Evolutionary conservation across 306 rosid species (phyloP).

Genomic region (Pachyrhizus erosus): DNA sequence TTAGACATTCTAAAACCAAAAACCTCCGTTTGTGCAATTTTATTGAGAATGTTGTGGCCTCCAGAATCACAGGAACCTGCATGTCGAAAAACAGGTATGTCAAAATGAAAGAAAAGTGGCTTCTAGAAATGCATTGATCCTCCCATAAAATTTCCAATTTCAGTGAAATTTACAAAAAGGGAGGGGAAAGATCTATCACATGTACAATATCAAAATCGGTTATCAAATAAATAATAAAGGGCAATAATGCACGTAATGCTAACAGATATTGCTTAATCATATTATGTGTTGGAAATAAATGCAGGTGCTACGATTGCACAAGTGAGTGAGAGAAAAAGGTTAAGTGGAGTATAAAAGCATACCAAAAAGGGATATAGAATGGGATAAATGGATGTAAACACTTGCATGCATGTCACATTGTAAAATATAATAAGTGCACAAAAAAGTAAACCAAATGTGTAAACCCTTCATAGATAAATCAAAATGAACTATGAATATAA

Average conservation of each 20-base stretch:
- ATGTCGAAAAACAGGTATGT: conserved; percentile 21
- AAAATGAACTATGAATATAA: conserved; percentile 37
- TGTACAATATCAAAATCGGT: conserved; percentile 1
- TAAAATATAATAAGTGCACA: background rate
- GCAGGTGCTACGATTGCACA: background rate
- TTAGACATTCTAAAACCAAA: conserved; percentile 83
- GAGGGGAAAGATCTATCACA: background rate
- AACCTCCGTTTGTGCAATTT: conserved; percentile 80
- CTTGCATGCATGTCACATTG: conserved; percentile 1
- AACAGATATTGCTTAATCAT: background rate
- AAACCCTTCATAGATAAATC: background rate
- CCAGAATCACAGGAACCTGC: conserved; percentile 84
- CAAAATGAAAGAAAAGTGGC: conserved; percentile 20
- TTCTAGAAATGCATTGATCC: conserved; percentile 4
- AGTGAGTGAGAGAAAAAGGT: background rate
- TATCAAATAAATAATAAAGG: background rate
- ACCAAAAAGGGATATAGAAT: conserved; percentile 6
- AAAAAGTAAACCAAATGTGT: background rate
- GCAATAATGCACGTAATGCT: background rate
- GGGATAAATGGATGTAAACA: background rate
- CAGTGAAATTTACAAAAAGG: background rate
- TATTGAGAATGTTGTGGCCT: conserved; percentile 77
- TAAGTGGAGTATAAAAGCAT: background rate
- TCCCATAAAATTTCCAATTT: background rate
- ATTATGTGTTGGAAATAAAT: background rate